Percentiles rank a stretch among this genome's conserved stretches.
Conservation (phyloP, 805 yeast genomes). For the Pichia gijzeniarum region DNA sequence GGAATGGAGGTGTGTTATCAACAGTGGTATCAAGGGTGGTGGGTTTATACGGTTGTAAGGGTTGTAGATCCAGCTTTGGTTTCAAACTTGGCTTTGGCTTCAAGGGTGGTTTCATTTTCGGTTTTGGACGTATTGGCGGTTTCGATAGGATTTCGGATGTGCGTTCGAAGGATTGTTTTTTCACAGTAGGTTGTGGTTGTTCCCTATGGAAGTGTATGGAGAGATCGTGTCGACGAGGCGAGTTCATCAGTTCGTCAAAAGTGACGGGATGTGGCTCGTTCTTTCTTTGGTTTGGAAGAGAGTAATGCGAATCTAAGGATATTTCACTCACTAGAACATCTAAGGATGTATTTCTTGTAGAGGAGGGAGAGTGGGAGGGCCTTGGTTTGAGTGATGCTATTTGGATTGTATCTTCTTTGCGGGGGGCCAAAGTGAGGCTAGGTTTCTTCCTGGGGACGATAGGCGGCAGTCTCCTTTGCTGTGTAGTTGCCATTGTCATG, state of each 20-base stretch:
- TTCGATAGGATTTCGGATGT: background rate
- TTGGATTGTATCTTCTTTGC: background rate
- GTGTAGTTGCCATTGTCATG: background rate
- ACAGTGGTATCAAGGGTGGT: background rate
- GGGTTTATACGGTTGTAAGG: too few species aligned
- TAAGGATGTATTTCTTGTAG: background rate
- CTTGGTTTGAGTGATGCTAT: slow-evolving; percentile 2
- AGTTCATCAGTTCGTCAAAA: slow-evolving; percentile 20
- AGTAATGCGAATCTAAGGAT: slow-evolving; percentile 5
- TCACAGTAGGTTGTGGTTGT: background rate
- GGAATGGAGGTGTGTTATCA: slow-evolving; percentile 1
- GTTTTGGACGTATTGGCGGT: slow-evolving; percentile 1
- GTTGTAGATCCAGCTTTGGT: too few species aligned
- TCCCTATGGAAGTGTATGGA: background rate
- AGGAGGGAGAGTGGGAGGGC: too few species aligned
- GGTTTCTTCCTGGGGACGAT: slow-evolving; percentile 24
- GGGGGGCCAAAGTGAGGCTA: slow-evolving; percentile 3
- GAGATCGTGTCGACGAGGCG: slow-evolving; percentile 1
- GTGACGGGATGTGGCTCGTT: slow-evolving; percentile 22
- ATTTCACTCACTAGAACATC: slow-evolving; percentile 12
- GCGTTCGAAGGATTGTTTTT: too few species aligned
- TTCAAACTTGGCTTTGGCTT: too few species aligned
- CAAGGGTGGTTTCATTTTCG: slow-evolving; percentile 1
- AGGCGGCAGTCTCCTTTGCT: slow-evolving; percentile 22
- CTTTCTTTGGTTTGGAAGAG: background rate